A percentile compares a stretch with the other conserved stretches of the same genome.
phyloP scores from a whole-genome alignment of 2,329 filamentous ascomycete genomes.

The Pseudocercospora macadamiae region DNA sequence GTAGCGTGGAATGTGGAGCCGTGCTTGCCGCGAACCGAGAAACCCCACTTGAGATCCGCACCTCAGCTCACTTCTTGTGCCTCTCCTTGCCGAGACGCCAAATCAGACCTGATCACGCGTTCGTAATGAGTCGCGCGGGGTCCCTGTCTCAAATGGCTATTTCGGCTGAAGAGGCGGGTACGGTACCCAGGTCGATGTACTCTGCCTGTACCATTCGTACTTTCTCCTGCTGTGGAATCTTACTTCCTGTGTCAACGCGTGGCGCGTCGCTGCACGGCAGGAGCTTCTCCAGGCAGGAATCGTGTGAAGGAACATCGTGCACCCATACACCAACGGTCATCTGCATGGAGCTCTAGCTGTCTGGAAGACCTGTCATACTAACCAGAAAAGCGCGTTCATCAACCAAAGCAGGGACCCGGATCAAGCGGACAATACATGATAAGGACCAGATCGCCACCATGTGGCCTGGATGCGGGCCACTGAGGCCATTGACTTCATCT shows the following conservation, averaged over 20 bases:
- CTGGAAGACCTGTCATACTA: neutral
- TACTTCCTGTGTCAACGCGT: constrained; percentile 1
- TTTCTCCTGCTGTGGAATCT: neutral
- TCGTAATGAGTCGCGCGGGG: neutral
- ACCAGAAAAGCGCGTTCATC: neutral
- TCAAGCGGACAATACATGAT: constrained; percentile 24
- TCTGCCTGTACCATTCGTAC: constrained; percentile 1
- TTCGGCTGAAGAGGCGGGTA: neutral
- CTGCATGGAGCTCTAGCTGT: neutral
- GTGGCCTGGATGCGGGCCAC: constrained; percentile 36
- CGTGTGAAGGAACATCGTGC: neutral
- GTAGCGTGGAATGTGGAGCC: too few relatives aligned
- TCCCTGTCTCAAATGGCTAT: neutral
- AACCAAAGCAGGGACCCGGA: neutral
- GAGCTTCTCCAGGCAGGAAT: neutral
- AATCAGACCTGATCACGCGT: neutral
- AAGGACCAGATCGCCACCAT: constrained; percentile 29
- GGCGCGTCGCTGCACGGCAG: neutral
- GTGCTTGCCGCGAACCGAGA: too few relatives aligned
- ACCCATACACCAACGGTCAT: neutral
- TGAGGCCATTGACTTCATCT: constrained; percentile 28
- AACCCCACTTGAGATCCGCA: too few relatives aligned
- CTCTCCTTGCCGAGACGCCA: too few relatives aligned
- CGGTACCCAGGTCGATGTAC: neutral
- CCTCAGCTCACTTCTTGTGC: too few relatives aligned